Evolutionary conservation across 768 basidiomycete genomes (phyloP), one percentile per base, ranked within the genome.

Genomic region (Pholiota conissans): DNA sequence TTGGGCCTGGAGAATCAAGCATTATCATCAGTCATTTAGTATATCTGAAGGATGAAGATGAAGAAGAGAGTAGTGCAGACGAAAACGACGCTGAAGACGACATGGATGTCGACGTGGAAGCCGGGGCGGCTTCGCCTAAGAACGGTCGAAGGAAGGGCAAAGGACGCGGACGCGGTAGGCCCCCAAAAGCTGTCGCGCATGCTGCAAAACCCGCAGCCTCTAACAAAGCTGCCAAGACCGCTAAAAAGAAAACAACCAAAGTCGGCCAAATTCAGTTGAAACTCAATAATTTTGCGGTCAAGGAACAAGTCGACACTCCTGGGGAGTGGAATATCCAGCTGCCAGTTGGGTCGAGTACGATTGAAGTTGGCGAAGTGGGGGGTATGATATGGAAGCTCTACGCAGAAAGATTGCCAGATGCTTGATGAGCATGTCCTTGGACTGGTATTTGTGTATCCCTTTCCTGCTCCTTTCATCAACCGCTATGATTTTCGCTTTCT

Each of bases 321-420:
- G 81, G 81, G 0, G 71, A 79, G 52, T 93, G 91, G 91, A 78
- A 80, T 62, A 72, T 90, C 14, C 79, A 80, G 16, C 71, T 91
- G 16, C 76, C 81, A 0, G 67, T 74, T 3, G 91, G 91, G 13
- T 64, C 75, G 4, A 89, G 83, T 63, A 72, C 84, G 16, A 68
- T 93, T 27, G 91, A 93, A 69, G 73, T 93, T 24, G 89, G 90
- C 30, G 88, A 89, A 73, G 80, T 79, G 64, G 85, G 82, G 30
- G 88, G 88, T 9, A 68, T 84, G 62, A 69, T 83, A 24, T 91
- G 89, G 89, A 90, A 86, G 69, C 75, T 89, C 22, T 87, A 87
- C 67, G 71, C 86, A 40, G 82, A 85, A 62, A 77, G 84, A 40
- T 57, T 74, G 42, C 56, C 55, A 20, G 62, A 63, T n/a, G 58